These are phyloP conservation scores for Calendula officinalis DNA, from an alignment of 129 eudicot genomes.

Conservation along the genomic window DNA sequence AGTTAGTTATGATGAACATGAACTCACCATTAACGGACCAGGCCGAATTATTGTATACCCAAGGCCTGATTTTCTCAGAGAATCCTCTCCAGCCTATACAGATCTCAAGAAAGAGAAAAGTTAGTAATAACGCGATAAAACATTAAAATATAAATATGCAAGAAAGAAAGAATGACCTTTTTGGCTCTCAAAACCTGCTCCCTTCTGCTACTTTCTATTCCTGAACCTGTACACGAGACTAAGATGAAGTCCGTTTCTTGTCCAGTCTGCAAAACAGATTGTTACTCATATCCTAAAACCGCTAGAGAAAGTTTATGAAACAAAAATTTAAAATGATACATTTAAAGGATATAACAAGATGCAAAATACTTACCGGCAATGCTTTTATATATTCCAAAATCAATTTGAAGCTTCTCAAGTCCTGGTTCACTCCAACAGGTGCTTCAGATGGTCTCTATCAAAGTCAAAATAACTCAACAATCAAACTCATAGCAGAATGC, in stretches of 20 bases:
- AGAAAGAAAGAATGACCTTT: conserved; percentile 45
- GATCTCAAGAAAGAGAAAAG: conserved; percentile 1
- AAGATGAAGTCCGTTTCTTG: conserved; percentile 96
- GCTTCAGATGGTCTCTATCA: conserved; percentile 74
- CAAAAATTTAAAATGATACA: neutral
- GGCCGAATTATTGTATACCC: conserved; percentile 98
- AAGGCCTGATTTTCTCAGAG: conserved; percentile 86
- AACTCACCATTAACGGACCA: conserved; percentile 80
- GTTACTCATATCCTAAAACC: conserved; percentile 10
- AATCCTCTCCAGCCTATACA: conserved; percentile 90
- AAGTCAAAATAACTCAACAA: conserved; percentile 8
- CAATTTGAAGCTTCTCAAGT: conserved; percentile 84
- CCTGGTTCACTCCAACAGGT: conserved; percentile 60
- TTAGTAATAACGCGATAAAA: conserved; percentile 5
- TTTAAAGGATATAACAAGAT: too few species aligned
- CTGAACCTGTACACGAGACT: conserved; percentile 97
- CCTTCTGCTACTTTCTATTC: conserved; percentile 74
- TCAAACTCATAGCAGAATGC: conserved; percentile 15
- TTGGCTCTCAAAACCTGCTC: conserved; percentile 93
- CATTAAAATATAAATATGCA: neutral
- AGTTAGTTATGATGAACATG: neutral
- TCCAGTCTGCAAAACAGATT: conserved; percentile 73
- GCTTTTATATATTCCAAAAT: conserved; percentile 93
- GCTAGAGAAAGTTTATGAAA: conserved; percentile 2
- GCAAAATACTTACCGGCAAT: conserved; percentile 64